These are phyloP conservation scores for Lepiota venenata DNA, from an alignment of 768 basidiomycete species.

Conservation along the genomic window DNA sequence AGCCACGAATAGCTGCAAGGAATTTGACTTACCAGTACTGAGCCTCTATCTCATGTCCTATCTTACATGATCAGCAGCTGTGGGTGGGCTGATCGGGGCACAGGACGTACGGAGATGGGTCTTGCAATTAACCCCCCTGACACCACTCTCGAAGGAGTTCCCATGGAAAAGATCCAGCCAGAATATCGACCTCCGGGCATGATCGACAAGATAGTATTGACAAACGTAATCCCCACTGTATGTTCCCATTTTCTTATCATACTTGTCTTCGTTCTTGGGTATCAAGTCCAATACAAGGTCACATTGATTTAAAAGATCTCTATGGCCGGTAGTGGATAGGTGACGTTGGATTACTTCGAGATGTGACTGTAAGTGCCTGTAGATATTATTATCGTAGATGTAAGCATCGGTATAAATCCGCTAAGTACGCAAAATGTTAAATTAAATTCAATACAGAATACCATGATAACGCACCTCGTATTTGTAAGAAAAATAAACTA, in stretches of 20 bases:
- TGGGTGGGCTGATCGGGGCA: background rate
- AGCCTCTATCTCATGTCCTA: constrained; percentile 35
- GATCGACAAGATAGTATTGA: constrained; percentile 36
- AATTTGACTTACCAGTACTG: constrained; percentile 36
- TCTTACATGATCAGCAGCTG: background rate
- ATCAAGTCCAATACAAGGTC: constrained; percentile 17
- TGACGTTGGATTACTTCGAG: constrained; percentile 26
- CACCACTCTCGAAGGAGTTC: constrained; percentile 23
- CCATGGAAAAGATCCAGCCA: constrained; percentile 47
- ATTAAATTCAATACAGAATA: background rate
- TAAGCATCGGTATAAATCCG: constrained; percentile 36
- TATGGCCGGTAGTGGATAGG: constrained; percentile 6
- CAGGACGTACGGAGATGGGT: constrained; percentile 37
- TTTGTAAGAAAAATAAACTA: constrained; percentile 52
- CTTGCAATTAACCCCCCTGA: constrained; percentile 32
- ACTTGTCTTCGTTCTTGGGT: background rate
- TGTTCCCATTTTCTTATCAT: constrained; percentile 5
- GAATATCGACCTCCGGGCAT: constrained; percentile 42
- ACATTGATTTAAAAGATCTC: background rate
- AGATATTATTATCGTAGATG: constrained; percentile 35
- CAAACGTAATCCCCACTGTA: constrained; percentile 19
- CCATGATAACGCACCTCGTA: constrained; percentile 34
- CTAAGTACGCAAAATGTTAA: background rate
- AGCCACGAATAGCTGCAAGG: background rate
- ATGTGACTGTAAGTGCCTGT: constrained; percentile 33